Conservation (phyloP, 108 stramenopile species). For the Heterococcus sp. region DNA sequence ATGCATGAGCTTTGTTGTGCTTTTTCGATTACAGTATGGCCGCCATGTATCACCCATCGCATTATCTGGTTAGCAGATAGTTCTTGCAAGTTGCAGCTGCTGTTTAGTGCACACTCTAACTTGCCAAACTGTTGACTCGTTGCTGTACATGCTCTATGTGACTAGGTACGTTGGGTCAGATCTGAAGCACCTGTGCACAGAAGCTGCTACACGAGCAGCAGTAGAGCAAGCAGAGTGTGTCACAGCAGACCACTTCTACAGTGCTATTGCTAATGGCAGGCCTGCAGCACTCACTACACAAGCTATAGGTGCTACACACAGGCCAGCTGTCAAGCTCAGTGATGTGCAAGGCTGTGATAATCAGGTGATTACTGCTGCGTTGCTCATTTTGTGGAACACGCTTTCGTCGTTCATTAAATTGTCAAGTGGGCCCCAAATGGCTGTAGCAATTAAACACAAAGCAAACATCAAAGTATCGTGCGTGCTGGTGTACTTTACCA, state of each 20-base stretch:
- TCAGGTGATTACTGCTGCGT: background rate
- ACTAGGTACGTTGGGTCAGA: conserved; percentile 92
- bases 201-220: conserved; percentile 73
- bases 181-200: conserved; percentile 87
- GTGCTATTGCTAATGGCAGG: conserved; percentile 11
- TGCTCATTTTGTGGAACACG: background rate
- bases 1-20: too few relatives aligned
- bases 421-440: background rate
- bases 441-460: background rate
- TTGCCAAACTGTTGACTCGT: too few relatives aligned
- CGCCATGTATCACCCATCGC: too few relatives aligned
- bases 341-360: background rate
- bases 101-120: too few relatives aligned
- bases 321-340: background rate
- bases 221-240: background rate
- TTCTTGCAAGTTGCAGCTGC: too few relatives aligned
- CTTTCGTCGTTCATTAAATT: background rate
- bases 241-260: conserved; percentile 11
- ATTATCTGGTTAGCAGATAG: too few relatives aligned
- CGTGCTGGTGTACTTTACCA: too few relatives aligned
- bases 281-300: conserved; percentile 31
- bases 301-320: background rate
- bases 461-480: background rate
- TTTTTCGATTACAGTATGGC: too few relatives aligned
- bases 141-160: too few relatives aligned